Evolutionary conservation across 768 basidiomycete species (phyloP).

Genomic region (Lactarius indigo): DNA sequence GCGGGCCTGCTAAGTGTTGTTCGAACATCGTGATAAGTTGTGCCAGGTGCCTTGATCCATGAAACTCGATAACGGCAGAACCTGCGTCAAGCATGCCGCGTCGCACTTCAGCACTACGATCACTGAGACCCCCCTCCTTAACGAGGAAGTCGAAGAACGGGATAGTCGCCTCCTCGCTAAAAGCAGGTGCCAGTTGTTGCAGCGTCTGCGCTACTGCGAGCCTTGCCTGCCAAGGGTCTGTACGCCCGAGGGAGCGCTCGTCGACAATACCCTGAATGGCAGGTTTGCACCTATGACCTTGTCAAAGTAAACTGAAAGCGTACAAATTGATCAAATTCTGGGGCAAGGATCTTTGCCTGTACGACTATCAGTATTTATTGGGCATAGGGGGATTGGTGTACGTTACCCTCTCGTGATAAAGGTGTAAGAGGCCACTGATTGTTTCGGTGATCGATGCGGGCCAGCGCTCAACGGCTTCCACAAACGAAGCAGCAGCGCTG

Average conservation of each 20-base stretch:
- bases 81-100: conserved; percentile 86
- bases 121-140: conserved; percentile 82
- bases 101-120: conserved; percentile 76
- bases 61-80: conserved; percentile 73
- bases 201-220: conserved; percentile 70
- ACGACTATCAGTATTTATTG: background rate
- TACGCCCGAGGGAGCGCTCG: conserved; percentile 75
- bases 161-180: conserved; percentile 57
- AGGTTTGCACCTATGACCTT: conserved; percentile 3
- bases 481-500: conserved; percentile 66
- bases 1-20: conserved; percentile 50
- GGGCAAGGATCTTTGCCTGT: conserved; percentile 80
- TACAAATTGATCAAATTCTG: conserved; percentile 92
- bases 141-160: conserved; percentile 85
- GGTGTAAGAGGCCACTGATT: conserved; percentile 54
- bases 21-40: conserved; percentile 82
- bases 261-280: conserved; percentile 83
- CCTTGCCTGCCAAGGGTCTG: conserved; percentile 86
- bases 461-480: conserved; percentile 71
- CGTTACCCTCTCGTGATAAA: conserved; percentile 79
- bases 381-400: background rate
- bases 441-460: conserved; percentile 51
- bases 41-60: conserved; percentile 69
- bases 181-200: conserved; percentile 59
- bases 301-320: conserved; percentile 29